Evolutionary conservation across 1,139 yeast species (phyloP), one percentile per base, ranked within the genome.

Genomic region (Candida tropicalis): DNA sequence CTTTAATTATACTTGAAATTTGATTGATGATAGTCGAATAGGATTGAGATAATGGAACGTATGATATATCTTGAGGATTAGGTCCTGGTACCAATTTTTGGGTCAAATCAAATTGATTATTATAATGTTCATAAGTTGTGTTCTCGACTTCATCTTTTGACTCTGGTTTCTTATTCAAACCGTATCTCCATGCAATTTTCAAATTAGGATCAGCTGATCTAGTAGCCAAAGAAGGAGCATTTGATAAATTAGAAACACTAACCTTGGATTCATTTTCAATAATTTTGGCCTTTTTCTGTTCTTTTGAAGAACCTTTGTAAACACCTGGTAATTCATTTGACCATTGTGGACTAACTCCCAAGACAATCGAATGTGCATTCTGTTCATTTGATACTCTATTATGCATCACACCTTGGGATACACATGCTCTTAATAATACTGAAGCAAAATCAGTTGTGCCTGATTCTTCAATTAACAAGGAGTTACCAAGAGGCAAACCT

Each of bases 381-480:
- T 50, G 51, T 5, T 57, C 62, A 36, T 57, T 62, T 16, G 47
- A 51, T 6, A 77, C 47, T 47, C 96, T 68, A 53, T 78, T 77
- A 44, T 91, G 96, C 2, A 81, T 58, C 3, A 90, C 67, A 10
- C 97, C 96, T 59, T 88, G 95, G 0, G 96, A 77, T 1, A 88
- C 83, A 69, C 83, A 87, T 3, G 82, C 72, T 49, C 93, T 79
- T 29, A 84, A 61, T 31, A 93, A 54, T 10, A 87, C 82, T n/a
- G 90, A 77, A 3, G 87, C 76, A 59, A 90, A 93, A 58, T 93
- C 98, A 0, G 99, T 91, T 12, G 95, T 84, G 0, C 96, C 95
- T 11, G 81, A 77, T 59, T 93, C 99, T 59, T 89, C 93, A 2
- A 93, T 60, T 13, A 91, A 62, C 35, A 90, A 59, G 5, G 87